Evolutionary conservation across 2,329 filamentous ascomycete genomes (phyloP), one percentile per base, ranked within the genome.

Genomic region (Aspergillus felis): DNA sequence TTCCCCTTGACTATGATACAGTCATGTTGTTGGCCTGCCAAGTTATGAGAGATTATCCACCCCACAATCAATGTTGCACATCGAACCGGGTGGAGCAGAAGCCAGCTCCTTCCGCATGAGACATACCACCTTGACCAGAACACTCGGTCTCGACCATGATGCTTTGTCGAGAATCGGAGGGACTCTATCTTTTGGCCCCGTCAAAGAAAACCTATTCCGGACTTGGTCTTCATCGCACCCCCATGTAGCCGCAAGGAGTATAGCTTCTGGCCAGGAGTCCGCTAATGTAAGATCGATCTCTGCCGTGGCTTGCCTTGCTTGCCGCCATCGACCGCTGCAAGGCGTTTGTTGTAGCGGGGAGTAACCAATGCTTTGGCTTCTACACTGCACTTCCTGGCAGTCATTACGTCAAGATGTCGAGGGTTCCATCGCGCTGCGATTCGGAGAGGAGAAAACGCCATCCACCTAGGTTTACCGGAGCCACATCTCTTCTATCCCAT

Each of bases 401-500:
- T 17, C 42, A 57, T 54, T 57, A 54, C 55, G 46, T 50, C 51
- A 44, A n/a, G 41, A 44, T 25, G 22, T 47, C 44, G 42, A 22
- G 42, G 22, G n/a, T 47, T 47, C 44, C 44, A 38, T 53, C 51
- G 46, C 25, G 29, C 20, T 54, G 44, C 22, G 20, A 27, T 44
- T 35, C 50, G 50, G 46, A 49, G 49, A 22, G 50, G 46, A 49
- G 49, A 22, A 50, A 28, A 38, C n/a, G 41, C 46, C 49, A 55
- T 46, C n/a, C 50, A 55, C 38, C 32, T 41, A 42, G 35, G 42
- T 46, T 50, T 60, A 61, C 35, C 60, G 59, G 50, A 76, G 64
- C 66, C 73, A 70, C 47, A 70, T 59, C 38, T 66, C 67, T 51
- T 71, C 65, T 59, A 76, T 73, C 29, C 69, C 72, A 54, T 71